Evolutionary conservation across 163 green algal species (phyloP).

Genomic region (Trebouxia gelatinosa): DNA sequence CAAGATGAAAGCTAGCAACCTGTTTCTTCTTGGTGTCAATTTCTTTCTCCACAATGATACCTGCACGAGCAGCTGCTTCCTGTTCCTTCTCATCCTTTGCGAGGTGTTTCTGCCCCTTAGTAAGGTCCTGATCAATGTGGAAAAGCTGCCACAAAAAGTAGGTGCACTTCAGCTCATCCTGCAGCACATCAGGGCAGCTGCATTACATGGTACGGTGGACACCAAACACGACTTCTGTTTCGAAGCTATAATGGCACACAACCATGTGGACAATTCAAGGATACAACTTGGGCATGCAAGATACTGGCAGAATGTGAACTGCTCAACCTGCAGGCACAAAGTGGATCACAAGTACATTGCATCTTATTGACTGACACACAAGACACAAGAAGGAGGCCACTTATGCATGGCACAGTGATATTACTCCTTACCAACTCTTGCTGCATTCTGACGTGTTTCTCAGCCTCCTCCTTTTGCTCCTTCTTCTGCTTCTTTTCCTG

Average conservation of each 20-base stretch:
- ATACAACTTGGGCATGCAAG: background rate
- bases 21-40: conserved; percentile 46
- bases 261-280: background rate
- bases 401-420: too few relatives aligned
- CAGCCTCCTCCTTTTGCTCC: conserved; percentile 96
- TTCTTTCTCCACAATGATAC: conserved; percentile 20
- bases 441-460: conserved; percentile 76
- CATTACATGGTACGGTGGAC: background rate
- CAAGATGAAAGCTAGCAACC: conserved; percentile 60
- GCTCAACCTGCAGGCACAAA: background rate
- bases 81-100: conserved; percentile 48
- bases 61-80: conserved; percentile 17
- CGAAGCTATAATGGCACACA: background rate
- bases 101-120: conserved; percentile 37
- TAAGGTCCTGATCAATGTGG: conserved; percentile 66
- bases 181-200: background rate
- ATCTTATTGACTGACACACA: conserved; percentile 14
- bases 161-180: conserved; percentile 55
- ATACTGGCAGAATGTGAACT: background rate
- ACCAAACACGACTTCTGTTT: background rate
- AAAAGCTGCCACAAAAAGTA: conserved; percentile 80
- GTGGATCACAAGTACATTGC: background rate
- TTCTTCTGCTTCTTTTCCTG: conserved; percentile 89
- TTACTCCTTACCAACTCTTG: conserved; percentile 69
- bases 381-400: background rate